phyloP scores from a whole-genome alignment of 768 basidiomycete species.

The Gautieria morchelliformis region DNA sequence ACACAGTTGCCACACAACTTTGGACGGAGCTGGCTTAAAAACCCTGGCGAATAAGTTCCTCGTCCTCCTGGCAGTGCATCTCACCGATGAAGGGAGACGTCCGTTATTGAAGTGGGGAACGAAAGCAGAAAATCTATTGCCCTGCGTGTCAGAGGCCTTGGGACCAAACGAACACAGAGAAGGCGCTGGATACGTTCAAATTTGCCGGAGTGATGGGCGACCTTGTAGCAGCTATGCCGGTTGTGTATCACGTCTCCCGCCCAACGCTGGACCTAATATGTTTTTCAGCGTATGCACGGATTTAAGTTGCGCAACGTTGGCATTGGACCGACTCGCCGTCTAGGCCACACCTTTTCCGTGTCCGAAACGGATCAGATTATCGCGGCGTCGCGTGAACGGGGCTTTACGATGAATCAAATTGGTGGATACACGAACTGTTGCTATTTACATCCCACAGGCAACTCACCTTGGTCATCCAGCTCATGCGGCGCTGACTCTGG shows the following conservation, averaged over 20 bases:
- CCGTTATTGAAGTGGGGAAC: slow-evolving; percentile 11
- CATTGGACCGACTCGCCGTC: background rate
- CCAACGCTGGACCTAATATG: background rate
- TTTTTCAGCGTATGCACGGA: background rate
- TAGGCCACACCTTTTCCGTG: slow-evolving; percentile 10
- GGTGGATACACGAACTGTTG: background rate
- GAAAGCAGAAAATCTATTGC: slow-evolving; percentile 15
- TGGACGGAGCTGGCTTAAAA: slow-evolving; percentile 19
- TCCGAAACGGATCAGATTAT: slow-evolving; percentile 11
- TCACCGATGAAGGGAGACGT: slow-evolving; percentile 1
- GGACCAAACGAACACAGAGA: background rate
- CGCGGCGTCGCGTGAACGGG: background rate
- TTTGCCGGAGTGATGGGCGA: background rate
- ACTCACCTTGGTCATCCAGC: slow-evolving; percentile 9
- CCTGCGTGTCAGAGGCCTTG: slow-evolving; percentile 2
- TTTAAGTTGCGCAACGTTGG: background rate
- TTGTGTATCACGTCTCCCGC: background rate
- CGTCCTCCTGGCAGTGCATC: background rate
- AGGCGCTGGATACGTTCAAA: background rate
- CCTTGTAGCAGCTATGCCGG: background rate
- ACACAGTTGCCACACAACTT: slow-evolving; percentile 16
- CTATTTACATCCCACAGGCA: background rate
- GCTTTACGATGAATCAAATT: slow-evolving; percentile 8
- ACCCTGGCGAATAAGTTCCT: slow-evolving; percentile 15
- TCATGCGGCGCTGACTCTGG: slow-evolving; percentile 16